These are phyloP conservation scores for Cetraspora pellucida DNA, from an alignment of 192 early-diverging fungal genomes.

Conservation along the genomic window DNA sequence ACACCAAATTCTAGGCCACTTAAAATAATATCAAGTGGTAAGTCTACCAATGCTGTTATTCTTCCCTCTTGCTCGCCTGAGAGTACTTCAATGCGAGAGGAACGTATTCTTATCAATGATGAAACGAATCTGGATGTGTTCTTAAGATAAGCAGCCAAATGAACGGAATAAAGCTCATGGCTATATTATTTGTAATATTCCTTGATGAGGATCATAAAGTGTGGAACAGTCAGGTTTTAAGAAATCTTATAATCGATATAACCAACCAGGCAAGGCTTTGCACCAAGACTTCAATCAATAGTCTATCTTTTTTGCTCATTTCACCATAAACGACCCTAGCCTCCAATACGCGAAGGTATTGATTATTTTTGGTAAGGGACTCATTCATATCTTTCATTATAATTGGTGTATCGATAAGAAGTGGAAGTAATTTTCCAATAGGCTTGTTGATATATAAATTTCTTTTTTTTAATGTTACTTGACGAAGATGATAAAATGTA, in stretches of 20 bases:
- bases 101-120: constrained; percentile 1
- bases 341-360: constrained; percentile 1
- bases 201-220: neutral
- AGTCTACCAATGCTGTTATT: neutral
- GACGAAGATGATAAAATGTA: neutral
- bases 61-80: neutral
- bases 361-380: neutral
- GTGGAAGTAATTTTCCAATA: neutral
- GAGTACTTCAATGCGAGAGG: neutral
- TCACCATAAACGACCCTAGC: neutral
- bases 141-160: constrained; percentile 7
- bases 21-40: constrained; percentile 1
- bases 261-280: neutral
- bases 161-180: neutral
- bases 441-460: neutral
- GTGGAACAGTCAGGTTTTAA: too few relatives aligned
- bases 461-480: neutral
- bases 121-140: neutral
- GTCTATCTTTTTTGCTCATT: neutral
- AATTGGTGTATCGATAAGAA: neutral
- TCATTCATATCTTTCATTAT: neutral
- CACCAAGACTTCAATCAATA: constrained; percentile 4
- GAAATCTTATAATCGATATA: neutral
- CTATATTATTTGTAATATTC: neutral
- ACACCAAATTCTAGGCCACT: neutral